These are phyloP conservation scores for Fusarium stilboides DNA, from an alignment of 2,329 filamentous ascomycete genomes.

Conservation along the genomic window DNA sequence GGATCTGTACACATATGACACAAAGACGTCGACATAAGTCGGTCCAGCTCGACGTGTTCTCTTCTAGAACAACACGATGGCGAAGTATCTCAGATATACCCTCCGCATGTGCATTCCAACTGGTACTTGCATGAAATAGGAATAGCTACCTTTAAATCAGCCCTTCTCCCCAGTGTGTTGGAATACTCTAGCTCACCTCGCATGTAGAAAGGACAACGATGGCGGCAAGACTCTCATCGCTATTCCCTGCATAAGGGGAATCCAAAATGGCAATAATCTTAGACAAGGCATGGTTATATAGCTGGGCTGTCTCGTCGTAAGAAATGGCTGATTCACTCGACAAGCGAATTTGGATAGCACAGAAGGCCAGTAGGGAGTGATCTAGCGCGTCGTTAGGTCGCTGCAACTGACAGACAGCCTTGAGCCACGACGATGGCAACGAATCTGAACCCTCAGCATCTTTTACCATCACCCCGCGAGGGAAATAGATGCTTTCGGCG, in stretches of 20 bases:
- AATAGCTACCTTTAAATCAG: background rate
- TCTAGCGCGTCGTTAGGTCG: background rate
- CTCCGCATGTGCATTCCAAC: constrained; percentile 17
- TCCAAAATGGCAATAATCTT: constrained; percentile 9
- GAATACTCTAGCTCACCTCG: background rate
- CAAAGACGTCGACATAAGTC: constrained; percentile 17
- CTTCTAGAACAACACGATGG: background rate
- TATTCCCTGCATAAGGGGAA: background rate
- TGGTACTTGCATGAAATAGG: background rate
- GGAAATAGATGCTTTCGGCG: background rate
- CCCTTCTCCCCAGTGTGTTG: fast-evolving
- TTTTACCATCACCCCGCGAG: fast-evolving
- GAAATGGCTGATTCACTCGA: background rate
- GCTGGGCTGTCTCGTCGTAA: background rate
- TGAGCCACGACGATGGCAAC: constrained; percentile 3
- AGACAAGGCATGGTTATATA: constrained; percentile 9
- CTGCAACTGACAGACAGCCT: constrained; percentile 5
- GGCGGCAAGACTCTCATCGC: constrained; percentile 6
- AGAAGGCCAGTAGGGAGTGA: constrained; percentile 15
- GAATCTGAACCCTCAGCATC: background rate
- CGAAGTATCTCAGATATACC: constrained; percentile 22
- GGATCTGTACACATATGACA: constrained; percentile 7
- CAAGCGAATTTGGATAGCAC: constrained; percentile 13
- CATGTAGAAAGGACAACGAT: constrained; percentile 20
- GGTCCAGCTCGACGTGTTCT: background rate